Evolutionary conservation across 1,284 basidiomycete species (phyloP), one percentile per base, ranked within the genome.

Genomic region (Ustilago tritici): DNA sequence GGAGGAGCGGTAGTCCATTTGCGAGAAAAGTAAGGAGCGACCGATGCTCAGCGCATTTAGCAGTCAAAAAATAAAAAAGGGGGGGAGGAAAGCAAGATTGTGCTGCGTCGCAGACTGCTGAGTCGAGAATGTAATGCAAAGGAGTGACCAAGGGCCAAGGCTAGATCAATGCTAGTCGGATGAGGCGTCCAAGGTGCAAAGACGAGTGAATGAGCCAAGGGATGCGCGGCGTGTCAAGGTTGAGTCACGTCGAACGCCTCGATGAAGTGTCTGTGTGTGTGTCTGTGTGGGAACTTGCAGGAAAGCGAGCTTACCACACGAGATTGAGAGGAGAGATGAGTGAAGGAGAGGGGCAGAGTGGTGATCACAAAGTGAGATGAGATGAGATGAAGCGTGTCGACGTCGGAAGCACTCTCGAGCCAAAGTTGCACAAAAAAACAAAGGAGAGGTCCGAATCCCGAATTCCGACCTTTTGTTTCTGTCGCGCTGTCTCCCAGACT

Each of bases 1-100:
- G n/a, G 62, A 62, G 41, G 72, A 68, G 59, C 75, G 58, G 65
- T 73, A 67, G 19, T 78, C 75, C 75, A 78, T 78, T 28, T 46
- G n/a, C 23, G 36, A 19, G 28, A 35, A 19, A 9, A 34, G 41
- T 34, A 9, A 4, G 15, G 50, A 40, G 28, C n/a, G 43, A 23
- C 19, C 40, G 3, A 14, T 19, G 59, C 31, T 41, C 19, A 60
- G 56, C 14, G 58, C 56, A 66, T 56, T 12, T 9, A n/a, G 32
- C 34, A 41, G 38, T 2, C 12, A 4, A 28, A 28, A 28, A 28
- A 23, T 23, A 23, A 3, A 28, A 28, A 28, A 28, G 23, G 23
- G 23, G 23, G 23, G 23, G 23, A 28, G 23, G 3, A 28, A 28
- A 28, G 23, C 23, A 28, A 28, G 23, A 2, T 28, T 46, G 43